Conservation (phyloP, 768 basidiomycete species). For the Auriscalpium orientale region DNA sequence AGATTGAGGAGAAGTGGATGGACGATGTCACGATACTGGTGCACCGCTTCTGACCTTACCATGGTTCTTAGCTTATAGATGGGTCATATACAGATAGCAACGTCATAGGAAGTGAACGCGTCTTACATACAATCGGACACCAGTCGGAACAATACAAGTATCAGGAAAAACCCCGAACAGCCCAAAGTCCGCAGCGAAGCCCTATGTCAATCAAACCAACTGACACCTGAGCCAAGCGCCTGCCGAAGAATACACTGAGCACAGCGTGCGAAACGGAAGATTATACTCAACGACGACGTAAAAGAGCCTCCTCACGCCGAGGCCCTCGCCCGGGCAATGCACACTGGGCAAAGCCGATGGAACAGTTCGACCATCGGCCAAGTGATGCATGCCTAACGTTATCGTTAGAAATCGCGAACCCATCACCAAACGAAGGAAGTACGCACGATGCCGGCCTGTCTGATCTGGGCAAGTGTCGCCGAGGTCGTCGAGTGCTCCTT, state of each 20-base stretch:
- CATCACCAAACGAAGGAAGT: not conserved
- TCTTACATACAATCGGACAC: no score
- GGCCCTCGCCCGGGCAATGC: slow-evolving; percentile 36
- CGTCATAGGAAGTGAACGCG: no score
- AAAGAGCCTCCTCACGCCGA: not conserved
- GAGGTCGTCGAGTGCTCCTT: slow-evolving; percentile 46
- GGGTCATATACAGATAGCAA: no score
- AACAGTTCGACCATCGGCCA: slow-evolving; percentile 74
- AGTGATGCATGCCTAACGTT: slow-evolving; percentile 50
- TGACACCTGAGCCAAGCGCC: no score
- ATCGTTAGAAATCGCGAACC: not conserved
- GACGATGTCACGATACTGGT: slow-evolving; percentile 42
- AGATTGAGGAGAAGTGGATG: slow-evolving; percentile 45
- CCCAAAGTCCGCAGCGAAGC: no score
- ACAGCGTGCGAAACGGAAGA: no score
- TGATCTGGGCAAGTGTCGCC: slow-evolving; percentile 48
- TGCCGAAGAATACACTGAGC: no score
- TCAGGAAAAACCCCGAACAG: no score
- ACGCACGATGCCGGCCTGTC: slow-evolving; percentile 55
- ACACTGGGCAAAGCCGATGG: slow-evolving; percentile 50
- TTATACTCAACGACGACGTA: no score
- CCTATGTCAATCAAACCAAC: no score
- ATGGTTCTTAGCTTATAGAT: no score
- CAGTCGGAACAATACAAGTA: no score
- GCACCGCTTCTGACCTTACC: slow-evolving; percentile 24